Base-by-base conservation (phyloP, 2,329 filamentous ascomycete species). In the Juglanconis sp. region DNA sequence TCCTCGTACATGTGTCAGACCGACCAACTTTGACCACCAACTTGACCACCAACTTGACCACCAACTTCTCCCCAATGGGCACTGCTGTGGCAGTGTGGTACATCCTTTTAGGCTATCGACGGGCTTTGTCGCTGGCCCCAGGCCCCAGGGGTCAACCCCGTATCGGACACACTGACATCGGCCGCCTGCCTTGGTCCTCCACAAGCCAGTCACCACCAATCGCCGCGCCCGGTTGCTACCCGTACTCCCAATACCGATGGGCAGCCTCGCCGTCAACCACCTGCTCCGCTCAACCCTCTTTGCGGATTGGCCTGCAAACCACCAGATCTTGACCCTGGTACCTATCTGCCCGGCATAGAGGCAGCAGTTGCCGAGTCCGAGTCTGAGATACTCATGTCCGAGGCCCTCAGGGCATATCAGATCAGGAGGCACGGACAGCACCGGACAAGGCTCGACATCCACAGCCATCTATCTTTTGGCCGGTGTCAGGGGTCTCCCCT, bases 401-500 rank as follows among this genome's bases (percentile, higher is more conserved):
- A 38, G 35, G 11, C 11, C 35, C n/a, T 4, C 38, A 42, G 11
- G 38, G 38, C 38, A 13, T 4, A 42, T 42, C 38, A 9, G n/a
- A 42, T 42, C 38, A 5, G 11, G 10, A 42, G 5, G 9, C 4
- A 42, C 38, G 38, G 38, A 42, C 38, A 42, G 11, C 10, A 13
- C 38, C 38, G 38, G 38, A 42, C 6, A 13, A 42, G 38, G 38
- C 38, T 42, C 17, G 2, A 42, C 5, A 7, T 10, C 38, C 11
- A 9, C n/a, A 48, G 44, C 34, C 51, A 55, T 44, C 55, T 35
- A 30, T 59, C n/a, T 53, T 54, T 48, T 42, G 38, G 60, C 51
- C 60, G 53, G 40, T 59, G 51, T 46, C 46, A 59, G 56, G 60
- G 52, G 46, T 47, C 35, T 40, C 30, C 24, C 31, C 34, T 57